phyloP scores from a whole-genome alignment of 176 grass and related monocot species.

The Rhipidocladum racemiflorum region DNA sequence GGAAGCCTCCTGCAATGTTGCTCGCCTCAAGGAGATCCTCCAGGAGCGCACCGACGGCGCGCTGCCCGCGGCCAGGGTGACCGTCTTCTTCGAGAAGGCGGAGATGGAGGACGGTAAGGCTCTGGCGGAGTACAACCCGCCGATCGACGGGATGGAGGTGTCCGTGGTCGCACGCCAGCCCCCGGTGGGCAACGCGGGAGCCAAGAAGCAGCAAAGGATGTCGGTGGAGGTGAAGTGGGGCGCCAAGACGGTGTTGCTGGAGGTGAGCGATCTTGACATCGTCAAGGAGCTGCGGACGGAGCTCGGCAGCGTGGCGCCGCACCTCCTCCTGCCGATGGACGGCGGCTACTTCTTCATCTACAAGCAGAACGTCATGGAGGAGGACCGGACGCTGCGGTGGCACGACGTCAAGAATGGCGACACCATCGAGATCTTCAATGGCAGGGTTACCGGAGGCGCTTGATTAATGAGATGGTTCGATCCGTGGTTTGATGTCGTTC shows the following conservation, averaged over 20 bases:
- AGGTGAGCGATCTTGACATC: conserved; percentile 37
- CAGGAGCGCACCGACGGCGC: conserved; percentile 38
- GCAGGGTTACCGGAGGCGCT: conserved; percentile 35
- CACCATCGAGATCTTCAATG: conserved; percentile 60
- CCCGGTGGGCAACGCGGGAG: no score
- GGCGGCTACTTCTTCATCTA: conserved; percentile 54
- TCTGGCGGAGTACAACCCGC: conserved; percentile 29
- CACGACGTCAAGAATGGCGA: conserved; percentile 54
- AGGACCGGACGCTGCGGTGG: conserved; percentile 56
- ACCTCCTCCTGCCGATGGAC: not conserved
- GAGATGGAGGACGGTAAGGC: conserved; percentile 48
- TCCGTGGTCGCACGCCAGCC: conserved; percentile 19
- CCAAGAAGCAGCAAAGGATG: conserved; percentile 22
- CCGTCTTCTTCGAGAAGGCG: conserved; percentile 23
- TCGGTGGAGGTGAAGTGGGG: conserved; percentile 30
- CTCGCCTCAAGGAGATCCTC: conserved; percentile 38
- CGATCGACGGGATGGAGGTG: conserved; percentile 10
- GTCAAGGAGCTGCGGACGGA: conserved; percentile 10
- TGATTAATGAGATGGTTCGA: not conserved
- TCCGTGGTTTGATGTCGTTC: no score
- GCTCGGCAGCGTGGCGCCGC: not conserved
- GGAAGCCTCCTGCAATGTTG: conserved; percentile 10
- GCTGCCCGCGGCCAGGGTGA: not conserved
- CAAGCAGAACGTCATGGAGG: conserved; percentile 62
- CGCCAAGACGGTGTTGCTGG: conserved; percentile 17